Base-by-base conservation (phyloP, 148 eudicot species). In the Limonium bicolor region DNA sequence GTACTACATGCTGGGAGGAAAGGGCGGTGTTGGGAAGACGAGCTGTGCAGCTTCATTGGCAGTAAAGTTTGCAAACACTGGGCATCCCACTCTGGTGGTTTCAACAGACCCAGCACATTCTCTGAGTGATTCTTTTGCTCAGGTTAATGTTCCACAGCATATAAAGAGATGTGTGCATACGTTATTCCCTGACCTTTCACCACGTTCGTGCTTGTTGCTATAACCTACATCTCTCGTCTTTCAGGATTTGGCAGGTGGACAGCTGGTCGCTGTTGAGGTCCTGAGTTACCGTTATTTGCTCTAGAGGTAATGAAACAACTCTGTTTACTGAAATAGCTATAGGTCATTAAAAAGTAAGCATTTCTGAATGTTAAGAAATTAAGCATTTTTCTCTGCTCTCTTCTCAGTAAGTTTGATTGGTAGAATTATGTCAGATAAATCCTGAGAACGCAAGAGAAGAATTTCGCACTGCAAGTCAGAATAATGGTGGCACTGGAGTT, bases 51-150 rank as follows among this genome's bases (percentile, higher is more conserved):
- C 97, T 6, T 88, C 97, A 23, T 77, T 88, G 57, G 97, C 97
- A 29, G 97, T 88, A 20, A 88, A 88, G 60, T 88, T 88, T 66
- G 97, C 97, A 26, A 88, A 78, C 47, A 88, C 72, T 68, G 97
- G 97, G 18, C 97, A 88, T 62, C 97, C 97, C 18, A 88, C 97
- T 51, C 65, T 88, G 41, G 94, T 88, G 51, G 97, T 88, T 65
- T 88, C 97, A 50, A 88, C 97, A 30, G 97, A 88, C 62, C 97
- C 97, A 50, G 97, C 94, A 25, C 97, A 88, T 77, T 88, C 97
- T 20, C 67, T 88, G 50, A 88, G 97, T 55, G 97, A 88, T 61
- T 87, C 94, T 53, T 88, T 88, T 62, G 94, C 97, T 4, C 97
- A 88, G 94, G 97, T 88, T 55, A 46, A 22, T 32, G 20, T 13